Evolutionary conservation across 2,329 filamentous ascomycete genomes (phyloP).

Genomic region (Apiospora kogelbergensis): DNA sequence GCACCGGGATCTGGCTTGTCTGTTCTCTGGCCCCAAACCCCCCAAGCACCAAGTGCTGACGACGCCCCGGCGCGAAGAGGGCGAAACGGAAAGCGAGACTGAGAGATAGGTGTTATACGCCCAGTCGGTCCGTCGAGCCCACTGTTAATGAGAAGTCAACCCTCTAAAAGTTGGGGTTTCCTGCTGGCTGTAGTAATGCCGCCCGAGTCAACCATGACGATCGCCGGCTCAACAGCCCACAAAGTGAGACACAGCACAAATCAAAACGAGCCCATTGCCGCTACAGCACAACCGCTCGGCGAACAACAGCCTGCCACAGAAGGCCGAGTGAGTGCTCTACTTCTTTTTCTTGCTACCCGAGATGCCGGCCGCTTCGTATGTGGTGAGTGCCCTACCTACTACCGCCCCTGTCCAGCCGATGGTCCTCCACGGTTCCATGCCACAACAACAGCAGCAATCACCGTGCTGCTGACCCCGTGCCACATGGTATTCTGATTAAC

Average conservation of each 20-base stretch:
- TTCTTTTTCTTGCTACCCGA: neutral
- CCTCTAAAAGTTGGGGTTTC: constrained; percentile 1
- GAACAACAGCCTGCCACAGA: neutral
- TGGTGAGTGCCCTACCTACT: no score
- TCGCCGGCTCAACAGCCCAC: neutral
- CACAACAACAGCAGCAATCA: no score
- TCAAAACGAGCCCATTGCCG: neutral
- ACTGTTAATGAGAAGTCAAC: neutral
- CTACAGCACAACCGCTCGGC: neutral
- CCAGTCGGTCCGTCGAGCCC: constrained; percentile 3
- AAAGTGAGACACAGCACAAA: neutral
- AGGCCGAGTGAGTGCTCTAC: neutral
- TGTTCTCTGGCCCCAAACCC: no score
- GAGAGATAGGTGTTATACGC: neutral
- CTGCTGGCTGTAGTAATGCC: constrained; percentile 5
- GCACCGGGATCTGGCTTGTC: neutral
- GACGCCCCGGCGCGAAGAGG: neutral
- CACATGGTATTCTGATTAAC: constrained; percentile 1
- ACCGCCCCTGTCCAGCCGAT: neutral
- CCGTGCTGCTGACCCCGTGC: neutral
- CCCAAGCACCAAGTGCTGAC: neutral
- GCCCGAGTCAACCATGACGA: constrained; percentile 6
- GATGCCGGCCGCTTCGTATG: neutral
- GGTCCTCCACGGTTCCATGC: neutral
- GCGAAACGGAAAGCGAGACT: neutral